Evolutionary conservation across 2,329 filamentous ascomycete species (phyloP).

Genomic region (Tolypocladium nubicola): DNA sequence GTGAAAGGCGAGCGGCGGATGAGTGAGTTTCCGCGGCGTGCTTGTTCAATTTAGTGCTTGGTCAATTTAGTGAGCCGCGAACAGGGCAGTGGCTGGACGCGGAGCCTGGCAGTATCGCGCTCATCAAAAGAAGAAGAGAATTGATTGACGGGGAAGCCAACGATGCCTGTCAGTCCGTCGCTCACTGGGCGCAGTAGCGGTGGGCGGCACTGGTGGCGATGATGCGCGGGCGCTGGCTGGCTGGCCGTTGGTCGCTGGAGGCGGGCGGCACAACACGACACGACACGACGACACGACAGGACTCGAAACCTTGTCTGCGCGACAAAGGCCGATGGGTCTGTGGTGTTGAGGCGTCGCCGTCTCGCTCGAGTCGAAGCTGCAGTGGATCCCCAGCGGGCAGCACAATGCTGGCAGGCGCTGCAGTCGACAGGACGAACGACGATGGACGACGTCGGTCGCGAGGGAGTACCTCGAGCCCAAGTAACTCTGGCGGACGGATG

Average conservation of each 20-base stretch:
- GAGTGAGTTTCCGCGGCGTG: not conserved
- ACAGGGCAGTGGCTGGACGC: not conserved
- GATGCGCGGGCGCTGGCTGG: constrained; percentile 1
- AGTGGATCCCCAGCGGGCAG: constrained; percentile 6
- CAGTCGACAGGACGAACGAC: constrained; percentile 7
- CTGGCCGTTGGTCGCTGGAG: constrained; percentile 1
- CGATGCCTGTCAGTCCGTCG: not conserved
- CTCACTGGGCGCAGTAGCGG: not conserved
- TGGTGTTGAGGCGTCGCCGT: constrained; percentile 3
- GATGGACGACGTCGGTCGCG: constrained; percentile 13
- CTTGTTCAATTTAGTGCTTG: not conserved
- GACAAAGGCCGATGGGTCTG: not conserved
- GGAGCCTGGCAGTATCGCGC: not conserved
- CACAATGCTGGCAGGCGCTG: constrained; percentile 4
- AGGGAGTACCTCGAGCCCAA: constrained; percentile 27
- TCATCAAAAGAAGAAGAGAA: not conserved
- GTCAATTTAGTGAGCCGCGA: not conserved
- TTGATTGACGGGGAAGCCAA: not conserved
- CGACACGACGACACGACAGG: constrained; percentile 4
- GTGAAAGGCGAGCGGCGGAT: not conserved
- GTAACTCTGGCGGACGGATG: constrained; percentile 22
- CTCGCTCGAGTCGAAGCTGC: constrained; percentile 1
- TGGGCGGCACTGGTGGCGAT: constrained; percentile 1
- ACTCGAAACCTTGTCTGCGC: not conserved
- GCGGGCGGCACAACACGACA: constrained; percentile 1